phyloP scores from a whole-genome alignment of 2,329 filamentous ascomycete genomes.

The Ampelomyces quisqualis region DNA sequence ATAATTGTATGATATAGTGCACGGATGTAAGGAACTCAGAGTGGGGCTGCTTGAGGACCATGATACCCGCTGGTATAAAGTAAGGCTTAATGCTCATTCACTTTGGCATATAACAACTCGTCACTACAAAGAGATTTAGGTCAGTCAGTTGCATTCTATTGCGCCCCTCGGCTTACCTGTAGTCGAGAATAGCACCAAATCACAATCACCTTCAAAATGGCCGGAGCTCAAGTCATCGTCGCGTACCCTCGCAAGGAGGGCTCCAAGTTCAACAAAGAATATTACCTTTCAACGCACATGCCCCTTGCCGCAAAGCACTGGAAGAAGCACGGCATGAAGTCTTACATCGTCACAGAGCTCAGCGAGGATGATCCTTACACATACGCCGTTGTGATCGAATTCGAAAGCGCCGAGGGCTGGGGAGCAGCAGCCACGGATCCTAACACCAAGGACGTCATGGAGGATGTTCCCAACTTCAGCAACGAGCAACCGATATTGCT shows the following conservation, averaged over 20 bases:
- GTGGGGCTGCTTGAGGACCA: constrained; percentile 14
- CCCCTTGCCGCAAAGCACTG: constrained; percentile 47
- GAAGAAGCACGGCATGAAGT: constrained; percentile 44
- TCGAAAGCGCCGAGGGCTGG: constrained; percentile 27
- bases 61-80: constrained; percentile 8
- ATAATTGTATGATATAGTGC: not conserved
- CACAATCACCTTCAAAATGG: constrained; percentile 13
- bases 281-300: constrained; percentile 54
- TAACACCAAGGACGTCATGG: constrained; percentile 39
- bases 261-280: constrained; percentile 52
- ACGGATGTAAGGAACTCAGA: constrained; percentile 11
- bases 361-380: constrained; percentile 26
- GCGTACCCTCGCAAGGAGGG: constrained; percentile 48
- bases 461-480: constrained; percentile 41
- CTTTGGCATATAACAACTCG: not conserved
- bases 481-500: constrained; percentile 38
- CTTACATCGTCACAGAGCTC: constrained; percentile 24
- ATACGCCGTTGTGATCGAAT: constrained; percentile 20
- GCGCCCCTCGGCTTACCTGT: not conserved
- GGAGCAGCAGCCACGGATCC: constrained; percentile 21
- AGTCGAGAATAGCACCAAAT: not conserved
- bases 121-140: no score
- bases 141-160: no score
- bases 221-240: constrained; percentile 21
- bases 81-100: constrained; percentile 4